Evolutionary conservation across 495 filamentous ascomycete genomes (phyloP), one percentile per base, ranked within the genome.

Genomic region (Astrocystis sublimbata): DNA sequence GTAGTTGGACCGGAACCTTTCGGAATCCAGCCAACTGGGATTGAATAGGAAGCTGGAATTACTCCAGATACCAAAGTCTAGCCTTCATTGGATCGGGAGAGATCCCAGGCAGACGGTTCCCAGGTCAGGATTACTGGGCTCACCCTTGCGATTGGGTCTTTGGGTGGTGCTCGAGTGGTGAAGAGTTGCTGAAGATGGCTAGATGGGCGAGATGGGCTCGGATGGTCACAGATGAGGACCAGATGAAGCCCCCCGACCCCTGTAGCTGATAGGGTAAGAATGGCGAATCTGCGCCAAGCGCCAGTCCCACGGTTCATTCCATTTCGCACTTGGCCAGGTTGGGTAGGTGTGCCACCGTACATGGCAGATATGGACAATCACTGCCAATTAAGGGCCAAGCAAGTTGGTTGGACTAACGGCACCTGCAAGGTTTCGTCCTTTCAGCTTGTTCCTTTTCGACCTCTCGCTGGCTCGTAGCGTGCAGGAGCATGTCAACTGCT

Each of bases 221-320:
- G 33, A 13, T 36, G 33, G 33, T 13, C 33, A 36, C n/a, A n/a
- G n/a, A n/a, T n/a, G n/a, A n/a, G n/a, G n/a, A n/a, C n/a, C 15
- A 17, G 24, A 49, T 46, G 21, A 46, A 23, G 12, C 8, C 4
- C 54, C 40, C 38, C 33, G 54, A 23, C 40, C 4, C n/a, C n/a
- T n/a, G n/a, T 28, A 43, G 54, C 13, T 33, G 54, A 57, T 57
- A 57, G 54, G 54, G 54, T 57, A 57, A 57, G 3, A 57, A 40
- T 57, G 54, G 54, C 8, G 24, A 41, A 5, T 1, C 10, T 3
- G 9, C 28, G 47, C 47, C 28, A 51, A 52, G 30, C 49, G 26
- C n/a, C 26, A 30, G 30, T 49, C 46, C 46, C 46, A 49, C 46
- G 26, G 46, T n/a, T 49, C 24, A 35, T 17, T 28, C 33, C 33